A percentile compares a stretch with the other conserved stretches of the same genome.
phyloP scores from a whole-genome alignment of 169 alveolate genomes.

The Fabrea salina region DNA sequence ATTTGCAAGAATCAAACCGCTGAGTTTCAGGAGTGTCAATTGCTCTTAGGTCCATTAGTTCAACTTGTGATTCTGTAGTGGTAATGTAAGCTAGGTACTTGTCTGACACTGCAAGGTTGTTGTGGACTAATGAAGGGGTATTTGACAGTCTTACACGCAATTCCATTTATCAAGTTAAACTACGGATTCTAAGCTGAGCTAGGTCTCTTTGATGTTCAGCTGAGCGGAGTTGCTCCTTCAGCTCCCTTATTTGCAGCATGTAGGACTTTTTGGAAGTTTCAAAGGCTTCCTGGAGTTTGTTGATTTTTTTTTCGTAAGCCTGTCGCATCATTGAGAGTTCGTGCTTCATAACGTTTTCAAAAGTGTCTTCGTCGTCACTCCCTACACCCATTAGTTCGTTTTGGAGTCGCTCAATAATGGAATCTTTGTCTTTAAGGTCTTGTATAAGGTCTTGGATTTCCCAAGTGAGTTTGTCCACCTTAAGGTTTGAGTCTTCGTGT shows the following conservation, averaged over 20 bases:
- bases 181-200: not conserved
- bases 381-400: too few relatives aligned
- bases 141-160: too few relatives aligned
- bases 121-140: slow-evolving; percentile 7
- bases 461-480: too few relatives aligned
- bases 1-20: not conserved
- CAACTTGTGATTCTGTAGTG: not conserved
- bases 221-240: not conserved
- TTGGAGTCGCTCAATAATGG: too few relatives aligned
- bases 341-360: slow-evolving; percentile 4
- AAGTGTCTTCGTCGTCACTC: not conserved
- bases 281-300: not conserved
- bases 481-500: too few relatives aligned
- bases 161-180: slow-evolving; percentile 62
- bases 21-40: not conserved
- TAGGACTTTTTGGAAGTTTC: not conserved
- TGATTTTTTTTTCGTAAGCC: not conserved
- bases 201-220: not conserved
- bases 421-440: too few relatives aligned
- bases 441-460: too few relatives aligned
- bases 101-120: slow-evolving; percentile 2
- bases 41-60: not conserved
- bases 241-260: not conserved
- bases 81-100: not conserved
- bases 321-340: slow-evolving; percentile 4